These are phyloP conservation scores for Leishmania mexicana DNA, from an alignment of 208 protist species.

Conservation along the genomic window DNA sequence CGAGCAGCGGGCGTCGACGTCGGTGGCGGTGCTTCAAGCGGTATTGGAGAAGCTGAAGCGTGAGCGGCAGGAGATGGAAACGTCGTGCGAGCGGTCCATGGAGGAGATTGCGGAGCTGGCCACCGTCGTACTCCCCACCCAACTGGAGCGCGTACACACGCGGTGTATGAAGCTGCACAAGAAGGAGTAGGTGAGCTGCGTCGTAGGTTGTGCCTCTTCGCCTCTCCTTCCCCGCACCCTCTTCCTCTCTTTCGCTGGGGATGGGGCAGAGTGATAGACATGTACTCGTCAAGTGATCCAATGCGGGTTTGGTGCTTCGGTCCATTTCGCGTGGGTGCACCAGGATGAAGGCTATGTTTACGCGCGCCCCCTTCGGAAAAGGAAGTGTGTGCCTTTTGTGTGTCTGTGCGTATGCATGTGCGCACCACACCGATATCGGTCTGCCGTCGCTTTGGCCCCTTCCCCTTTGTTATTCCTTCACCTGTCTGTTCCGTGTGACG, in stretches of 20 bases:
- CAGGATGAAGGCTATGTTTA: background rate
- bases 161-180: conserved; percentile 40
- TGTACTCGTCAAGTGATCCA: background rate
- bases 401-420: background rate
- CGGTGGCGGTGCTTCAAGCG: conserved; percentile 31
- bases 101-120: conserved; percentile 31
- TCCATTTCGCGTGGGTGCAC: background rate
- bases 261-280: background rate
- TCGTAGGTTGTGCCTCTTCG: background rate
- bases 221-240: background rate
- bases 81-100: conserved; percentile 38
- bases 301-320: background rate
- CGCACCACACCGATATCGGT: background rate
- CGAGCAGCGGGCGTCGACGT: conserved; percentile 23
- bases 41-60: conserved; percentile 44
- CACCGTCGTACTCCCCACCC: conserved; percentile 30
- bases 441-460: background rate
- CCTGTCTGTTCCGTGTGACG: background rate
- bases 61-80: conserved; percentile 52
- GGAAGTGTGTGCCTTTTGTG: background rate
- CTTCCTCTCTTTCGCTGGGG: background rate
- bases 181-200: conserved; percentile 16
- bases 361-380: no score
- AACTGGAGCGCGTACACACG: conserved; percentile 37
- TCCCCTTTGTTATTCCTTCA: background rate